Base-by-base conservation (phyloP, 2,329 filamentous ascomycete genomes). In the Clonostachys sp. region DNA sequence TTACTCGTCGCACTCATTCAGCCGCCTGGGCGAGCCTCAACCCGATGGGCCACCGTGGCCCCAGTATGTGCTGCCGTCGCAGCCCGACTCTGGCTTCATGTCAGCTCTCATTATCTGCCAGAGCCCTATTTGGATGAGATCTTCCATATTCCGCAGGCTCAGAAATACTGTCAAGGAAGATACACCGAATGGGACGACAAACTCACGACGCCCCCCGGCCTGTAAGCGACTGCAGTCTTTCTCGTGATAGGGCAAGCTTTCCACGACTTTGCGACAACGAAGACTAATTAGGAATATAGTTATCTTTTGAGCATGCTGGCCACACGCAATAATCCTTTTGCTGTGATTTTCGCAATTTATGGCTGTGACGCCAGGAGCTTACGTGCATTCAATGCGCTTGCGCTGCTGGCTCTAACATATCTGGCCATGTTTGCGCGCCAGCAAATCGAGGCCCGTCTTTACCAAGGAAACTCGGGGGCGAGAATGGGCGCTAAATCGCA, bases 181-280 rank as follows among this genome's bases (percentile, higher is more conserved):
- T 95, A 86, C 70, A 62, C 66, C 12, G 76, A 89, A 48, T 99
- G 94, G 94, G 91, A 99, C 66, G 86, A 92, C 50, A 99, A 97
- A 64, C 94, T 99, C 61, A 99, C 94, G 1, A 99, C 94, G 2
- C 94, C 94, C 1, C 92, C 94, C 1, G 94, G 91, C 34, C 71
- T 99, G 71, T 90, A 74, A 63, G 74, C 58, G 7, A 36, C 7
- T 44, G 16, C 42, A n/a, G 24, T 30, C 24, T 30, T 10, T 30
- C 24, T 9, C 9, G 8, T 9, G 8, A 30, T 8, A 10, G 8
- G 24, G 24, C 24, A 30, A 30, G 24, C 24, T 30, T 30, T 30
- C 24, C 24, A 30, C 24, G 9, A 30, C 8, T 30, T 30, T 30
- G 24, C 24, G 24, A 30, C 24, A 30, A 30, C 24, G 24, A 8